phyloP scores from a whole-genome alignment of 2,329 filamentous ascomycete genomes.

The Aspergillus transmontanensis region DNA sequence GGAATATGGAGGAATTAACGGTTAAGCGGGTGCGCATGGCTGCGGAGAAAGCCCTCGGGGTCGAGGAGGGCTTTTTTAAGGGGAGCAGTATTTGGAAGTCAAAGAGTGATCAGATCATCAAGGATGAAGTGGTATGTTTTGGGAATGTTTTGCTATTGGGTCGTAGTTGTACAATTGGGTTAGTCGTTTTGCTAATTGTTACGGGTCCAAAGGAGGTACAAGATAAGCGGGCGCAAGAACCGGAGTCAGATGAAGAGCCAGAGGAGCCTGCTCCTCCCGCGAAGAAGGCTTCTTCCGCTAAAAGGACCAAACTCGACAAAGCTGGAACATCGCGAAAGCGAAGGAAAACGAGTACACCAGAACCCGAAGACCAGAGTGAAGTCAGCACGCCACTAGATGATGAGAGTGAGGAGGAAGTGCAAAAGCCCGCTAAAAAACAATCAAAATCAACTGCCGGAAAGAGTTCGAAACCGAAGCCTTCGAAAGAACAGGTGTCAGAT shows the following conservation, averaged over 20 bases:
- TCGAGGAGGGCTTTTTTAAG: conserved; percentile 60
- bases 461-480: conserved; percentile 12
- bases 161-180: background rate
- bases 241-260: conserved; percentile 13
- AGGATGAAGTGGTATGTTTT: conserved; percentile 52
- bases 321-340: conserved; percentile 35
- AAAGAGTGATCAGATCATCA: conserved; percentile 56
- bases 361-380: conserved; percentile 27
- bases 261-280: conserved; percentile 19
- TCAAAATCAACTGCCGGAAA: conserved; percentile 12
- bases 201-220: conserved; percentile 32
- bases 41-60: conserved; percentile 54
- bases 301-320: conserved; percentile 29
- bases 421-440: conserved; percentile 14
- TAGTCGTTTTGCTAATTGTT: background rate
- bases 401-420: conserved; percentile 26
- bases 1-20: conserved; percentile 56
- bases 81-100: conserved; percentile 56
- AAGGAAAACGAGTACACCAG: conserved; percentile 34
- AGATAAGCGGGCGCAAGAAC: conserved; percentile 26
- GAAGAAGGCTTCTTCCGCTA: conserved; percentile 27
- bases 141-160: background rate
- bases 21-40: conserved; percentile 58
- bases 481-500: conserved; percentile 12
- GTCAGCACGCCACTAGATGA: conserved; percentile 14